phyloP scores from a whole-genome alignment of 352 stramenopile genomes.

The Pythium dissimile region DNA sequence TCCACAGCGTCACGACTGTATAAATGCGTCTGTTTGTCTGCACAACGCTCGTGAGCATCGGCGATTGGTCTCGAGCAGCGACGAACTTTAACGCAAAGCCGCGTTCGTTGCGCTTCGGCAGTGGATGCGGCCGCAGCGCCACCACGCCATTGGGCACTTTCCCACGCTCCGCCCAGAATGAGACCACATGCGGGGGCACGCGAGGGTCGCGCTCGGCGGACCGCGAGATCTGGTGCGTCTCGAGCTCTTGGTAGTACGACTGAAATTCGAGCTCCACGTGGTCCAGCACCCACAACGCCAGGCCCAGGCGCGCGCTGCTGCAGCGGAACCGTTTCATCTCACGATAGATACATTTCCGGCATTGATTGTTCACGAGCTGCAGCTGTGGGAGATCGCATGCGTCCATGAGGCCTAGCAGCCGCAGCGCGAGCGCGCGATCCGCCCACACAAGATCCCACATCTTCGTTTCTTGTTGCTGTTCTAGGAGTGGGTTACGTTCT shows the following conservation, averaged over 20 bases:
- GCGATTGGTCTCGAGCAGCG: constrained; percentile 16
- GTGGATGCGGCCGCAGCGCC: background rate
- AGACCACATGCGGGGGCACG: constrained; percentile 50
- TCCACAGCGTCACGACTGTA: constrained; percentile 45
- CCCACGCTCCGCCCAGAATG: constrained; percentile 51
- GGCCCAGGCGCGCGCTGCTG: constrained; percentile 23
- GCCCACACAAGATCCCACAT: background rate
- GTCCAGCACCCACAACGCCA: constrained; percentile 31
- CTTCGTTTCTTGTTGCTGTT: background rate
- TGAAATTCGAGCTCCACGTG: constrained; percentile 41
- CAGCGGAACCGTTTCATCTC: constrained; percentile 27
- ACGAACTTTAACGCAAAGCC: constrained; percentile 14
- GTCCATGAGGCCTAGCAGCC: constrained; percentile 32
- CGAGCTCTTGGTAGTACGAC: constrained; percentile 45
- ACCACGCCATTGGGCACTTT: constrained; percentile 27
- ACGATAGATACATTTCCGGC: constrained; percentile 5
- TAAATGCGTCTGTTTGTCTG: constrained; percentile 51
- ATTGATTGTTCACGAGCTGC: constrained; percentile 24
- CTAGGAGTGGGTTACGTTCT: background rate
- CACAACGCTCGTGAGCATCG: constrained; percentile 62
- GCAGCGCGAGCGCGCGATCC: constrained; percentile 14
- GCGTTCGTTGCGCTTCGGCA: constrained; percentile 20
- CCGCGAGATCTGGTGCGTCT: constrained; percentile 43
- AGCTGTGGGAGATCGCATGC: constrained; percentile 22
- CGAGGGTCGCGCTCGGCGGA: constrained; percentile 37